These are phyloP conservation scores for Mycena epipterygia DNA, from an alignment of 768 basidiomycete species.

Conservation along the genomic window DNA sequence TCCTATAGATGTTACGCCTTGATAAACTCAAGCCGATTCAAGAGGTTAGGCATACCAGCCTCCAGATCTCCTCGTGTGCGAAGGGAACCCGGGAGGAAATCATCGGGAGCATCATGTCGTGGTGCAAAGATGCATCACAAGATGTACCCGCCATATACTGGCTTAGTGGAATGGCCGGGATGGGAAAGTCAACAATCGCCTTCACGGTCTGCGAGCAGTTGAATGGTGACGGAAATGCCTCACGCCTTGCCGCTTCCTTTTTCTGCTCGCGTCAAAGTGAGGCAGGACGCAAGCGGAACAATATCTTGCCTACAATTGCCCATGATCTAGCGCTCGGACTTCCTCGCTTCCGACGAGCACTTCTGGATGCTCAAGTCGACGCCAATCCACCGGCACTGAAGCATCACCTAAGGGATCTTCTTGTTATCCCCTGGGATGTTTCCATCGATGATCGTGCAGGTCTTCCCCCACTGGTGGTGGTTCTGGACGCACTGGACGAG, in stretches of 20 bases:
- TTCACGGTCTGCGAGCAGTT: conserved; percentile 35
- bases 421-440: not conserved
- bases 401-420: not conserved
- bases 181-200: conserved; percentile 42
- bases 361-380: not conserved
- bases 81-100: not conserved
- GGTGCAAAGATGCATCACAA: not conserved
- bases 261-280: conserved; percentile 30
- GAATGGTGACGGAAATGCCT: conserved; percentile 52
- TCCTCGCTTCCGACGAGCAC: not conserved
- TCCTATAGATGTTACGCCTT: not conserved
- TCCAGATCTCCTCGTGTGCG: not conserved
- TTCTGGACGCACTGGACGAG: conserved; percentile 3
- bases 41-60: not conserved
- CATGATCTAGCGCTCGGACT: conserved; percentile 11
- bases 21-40: not conserved
- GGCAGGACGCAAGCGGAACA: not conserved
- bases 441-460: not conserved
- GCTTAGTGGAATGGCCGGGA: conserved; percentile 25
- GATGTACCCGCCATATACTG: conserved; percentile 37
- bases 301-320: conserved; percentile 1
- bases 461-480: conserved; percentile 10
- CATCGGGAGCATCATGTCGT: not conserved
- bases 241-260: conserved; percentile 54
- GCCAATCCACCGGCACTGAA: not conserved